Conservation (phyloP, 148 eudicot species). For the Mesembryanthemum crystallinum region DNA sequence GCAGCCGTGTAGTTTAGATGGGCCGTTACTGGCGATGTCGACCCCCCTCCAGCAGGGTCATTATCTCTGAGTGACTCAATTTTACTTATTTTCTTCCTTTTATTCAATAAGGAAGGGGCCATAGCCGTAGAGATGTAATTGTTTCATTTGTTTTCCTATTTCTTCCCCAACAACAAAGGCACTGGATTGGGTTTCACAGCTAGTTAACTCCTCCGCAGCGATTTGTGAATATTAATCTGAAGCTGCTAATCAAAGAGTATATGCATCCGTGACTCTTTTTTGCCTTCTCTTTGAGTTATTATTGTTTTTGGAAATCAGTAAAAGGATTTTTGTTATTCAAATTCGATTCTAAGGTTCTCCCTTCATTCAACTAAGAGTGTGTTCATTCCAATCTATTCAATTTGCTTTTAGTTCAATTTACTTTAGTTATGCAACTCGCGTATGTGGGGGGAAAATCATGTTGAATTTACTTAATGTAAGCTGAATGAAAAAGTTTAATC, state of each 20-base stretch:
- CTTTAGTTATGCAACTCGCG: no score
- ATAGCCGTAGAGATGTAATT: conserved; percentile 29
- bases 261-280: background rate
- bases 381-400: no score
- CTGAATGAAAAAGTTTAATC: no score
- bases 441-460: no score
- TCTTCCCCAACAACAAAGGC: conserved; percentile 3
- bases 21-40: conserved; percentile 57
- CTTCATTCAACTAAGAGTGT: no score
- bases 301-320: no score
- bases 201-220: conserved; percentile 19
- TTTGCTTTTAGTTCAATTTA: no score
- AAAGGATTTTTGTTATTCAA: no score
- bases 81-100: background rate
- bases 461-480: no score
- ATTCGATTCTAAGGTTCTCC: no score
- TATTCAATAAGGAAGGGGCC: background rate
- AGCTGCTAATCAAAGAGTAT: background rate
- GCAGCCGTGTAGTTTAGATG: conserved; percentile 61
- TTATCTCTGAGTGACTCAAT: conserved; percentile 33
- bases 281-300: no score
- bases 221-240: conserved; percentile 25
- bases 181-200: conserved; percentile 20
- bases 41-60: conserved; percentile 63
- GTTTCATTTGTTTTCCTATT: conserved; percentile 15